phyloP scores from a whole-genome alignment of 2,329 filamentous ascomycete genomes.

The Penicillium rolfsii region DNA sequence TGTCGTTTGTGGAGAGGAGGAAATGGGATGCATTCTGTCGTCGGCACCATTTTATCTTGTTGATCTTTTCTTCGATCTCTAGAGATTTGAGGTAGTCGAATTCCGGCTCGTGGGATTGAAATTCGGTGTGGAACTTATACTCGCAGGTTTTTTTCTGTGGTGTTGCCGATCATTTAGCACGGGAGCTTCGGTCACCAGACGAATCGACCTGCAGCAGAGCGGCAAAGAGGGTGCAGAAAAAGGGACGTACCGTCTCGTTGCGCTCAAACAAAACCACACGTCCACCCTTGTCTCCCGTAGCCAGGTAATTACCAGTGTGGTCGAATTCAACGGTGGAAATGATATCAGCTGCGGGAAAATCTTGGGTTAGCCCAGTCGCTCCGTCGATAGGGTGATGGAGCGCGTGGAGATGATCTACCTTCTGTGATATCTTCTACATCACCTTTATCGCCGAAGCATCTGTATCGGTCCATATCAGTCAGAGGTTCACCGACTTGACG shows the following conservation, averaged over 20 bases:
- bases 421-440: constrained; percentile 99
- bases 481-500: neutral
- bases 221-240: constrained; percentile 8
- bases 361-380: constrained; percentile 17
- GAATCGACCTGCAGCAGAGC: neutral
- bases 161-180: constrained; percentile 37
- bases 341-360: constrained; percentile 48
- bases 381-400: constrained; percentile 5
- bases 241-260: constrained; percentile 78
- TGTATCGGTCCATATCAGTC: constrained; percentile 45
- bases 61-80: constrained; percentile 99
- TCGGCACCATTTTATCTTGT: constrained; percentile 99
- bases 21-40: constrained; percentile 98
- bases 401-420: constrained; percentile 57
- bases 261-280: constrained; percentile 61
- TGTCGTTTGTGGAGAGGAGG: constrained; percentile 97
- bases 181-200: neutral
- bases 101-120: constrained; percentile 98
- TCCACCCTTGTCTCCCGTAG: constrained; percentile 57
- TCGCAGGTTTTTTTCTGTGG: constrained; percentile 98
- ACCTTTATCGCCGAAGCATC: constrained; percentile 99
- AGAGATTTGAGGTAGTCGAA: constrained; percentile 99
- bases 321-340: constrained; percentile 58
- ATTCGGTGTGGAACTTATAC: constrained; percentile 99
- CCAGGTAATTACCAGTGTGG: constrained; percentile 56